phyloP scores from a whole-genome alignment of 2,329 filamentous ascomycete species.

The Microsporum audouinii region DNA sequence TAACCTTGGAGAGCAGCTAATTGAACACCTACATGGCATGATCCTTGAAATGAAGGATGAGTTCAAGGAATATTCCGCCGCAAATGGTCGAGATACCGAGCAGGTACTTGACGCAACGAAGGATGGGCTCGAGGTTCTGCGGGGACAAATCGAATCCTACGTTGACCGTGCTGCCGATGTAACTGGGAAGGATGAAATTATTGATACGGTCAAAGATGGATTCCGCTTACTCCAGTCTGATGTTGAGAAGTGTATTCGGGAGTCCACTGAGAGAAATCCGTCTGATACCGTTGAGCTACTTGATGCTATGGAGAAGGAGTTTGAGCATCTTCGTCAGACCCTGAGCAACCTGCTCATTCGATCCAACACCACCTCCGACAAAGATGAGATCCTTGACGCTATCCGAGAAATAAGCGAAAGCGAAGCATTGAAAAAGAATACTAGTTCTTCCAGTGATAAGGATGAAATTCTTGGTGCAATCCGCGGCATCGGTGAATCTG shows the following conservation, averaged over 20 bases:
- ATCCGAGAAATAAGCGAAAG: conserved; percentile 40
- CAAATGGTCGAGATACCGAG: conserved; percentile 71
- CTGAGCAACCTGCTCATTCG: conserved; percentile 60
- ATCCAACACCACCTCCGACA: conserved; percentile 40
- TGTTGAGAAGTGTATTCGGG: conserved; percentile 42
- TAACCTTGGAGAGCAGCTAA: conserved; percentile 44
- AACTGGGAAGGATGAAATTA: conserved; percentile 57
- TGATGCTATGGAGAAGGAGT: conserved; percentile 66
- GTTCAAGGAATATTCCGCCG: conserved; percentile 67
- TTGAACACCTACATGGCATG: conserved; percentile 46
- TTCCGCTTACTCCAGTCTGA: conserved; percentile 50
- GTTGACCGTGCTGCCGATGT: conserved; percentile 60
- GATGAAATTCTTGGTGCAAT: conserved; percentile 52
- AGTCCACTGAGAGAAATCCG: conserved; percentile 23
- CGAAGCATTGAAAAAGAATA: conserved; percentile 27
- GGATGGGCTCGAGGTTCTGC: conserved; percentile 71
- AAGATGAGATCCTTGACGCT: conserved; percentile 51
- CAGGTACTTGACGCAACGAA: conserved; percentile 80
- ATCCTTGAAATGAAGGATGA: conserved; percentile 51
- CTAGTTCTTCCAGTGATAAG: conserved; percentile 43
- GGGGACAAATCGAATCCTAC: conserved; percentile 68
- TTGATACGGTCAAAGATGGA: conserved; percentile 47
- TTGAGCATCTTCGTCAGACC: conserved; percentile 68
- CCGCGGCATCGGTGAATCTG: conserved; percentile 35
- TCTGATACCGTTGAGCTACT: conserved; percentile 43